phyloP scores from a whole-genome alignment of 257 asterid species.

The Capsicum baccatum region DNA sequence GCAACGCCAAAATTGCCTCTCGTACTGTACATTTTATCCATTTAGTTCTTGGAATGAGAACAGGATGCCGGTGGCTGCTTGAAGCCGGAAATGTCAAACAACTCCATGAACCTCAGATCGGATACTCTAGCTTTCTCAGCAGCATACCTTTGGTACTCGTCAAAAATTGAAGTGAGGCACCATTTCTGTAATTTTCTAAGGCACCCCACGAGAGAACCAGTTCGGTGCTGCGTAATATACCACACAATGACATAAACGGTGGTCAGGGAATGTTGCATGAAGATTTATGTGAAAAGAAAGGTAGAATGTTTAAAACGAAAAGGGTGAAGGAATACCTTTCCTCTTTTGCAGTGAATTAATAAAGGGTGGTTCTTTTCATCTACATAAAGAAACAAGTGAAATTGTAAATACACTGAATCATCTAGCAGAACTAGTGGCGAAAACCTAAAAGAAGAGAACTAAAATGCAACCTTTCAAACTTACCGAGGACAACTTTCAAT shows the following conservation, averaged over 20 bases:
- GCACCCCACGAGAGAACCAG: constrained; percentile 93
- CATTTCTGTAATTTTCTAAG: constrained; percentile 74
- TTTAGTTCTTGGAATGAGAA: constrained; percentile 36
- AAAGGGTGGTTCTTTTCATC: constrained; percentile 81
- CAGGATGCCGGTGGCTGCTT: constrained; percentile 37
- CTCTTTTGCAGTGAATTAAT: constrained; percentile 89
- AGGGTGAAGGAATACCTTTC: constrained; percentile 61
- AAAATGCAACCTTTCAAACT: background rate
- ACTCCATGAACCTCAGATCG: constrained; percentile 73
- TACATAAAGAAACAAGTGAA: constrained; percentile 35
- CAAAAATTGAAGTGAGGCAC: constrained; percentile 81
- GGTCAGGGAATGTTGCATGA: constrained; percentile 5
- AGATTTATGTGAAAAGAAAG: background rate
- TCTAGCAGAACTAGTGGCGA: background rate
- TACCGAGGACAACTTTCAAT: constrained; percentile 67
- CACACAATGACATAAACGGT: background rate
- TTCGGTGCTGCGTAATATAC: constrained; percentile 64
- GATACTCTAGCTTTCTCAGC: constrained; percentile 83
- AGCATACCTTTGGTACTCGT: constrained; percentile 83
- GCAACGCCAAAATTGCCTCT: background rate
- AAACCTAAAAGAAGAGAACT: background rate
- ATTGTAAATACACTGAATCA: constrained; percentile 16
- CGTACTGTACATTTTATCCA: background rate
- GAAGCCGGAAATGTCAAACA: constrained; percentile 62
- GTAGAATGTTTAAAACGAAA: background rate